These are phyloP conservation scores for Scedosporium aurantiacum DNA, from an alignment of 2,329 filamentous ascomycete genomes.

Conservation along the genomic window DNA sequence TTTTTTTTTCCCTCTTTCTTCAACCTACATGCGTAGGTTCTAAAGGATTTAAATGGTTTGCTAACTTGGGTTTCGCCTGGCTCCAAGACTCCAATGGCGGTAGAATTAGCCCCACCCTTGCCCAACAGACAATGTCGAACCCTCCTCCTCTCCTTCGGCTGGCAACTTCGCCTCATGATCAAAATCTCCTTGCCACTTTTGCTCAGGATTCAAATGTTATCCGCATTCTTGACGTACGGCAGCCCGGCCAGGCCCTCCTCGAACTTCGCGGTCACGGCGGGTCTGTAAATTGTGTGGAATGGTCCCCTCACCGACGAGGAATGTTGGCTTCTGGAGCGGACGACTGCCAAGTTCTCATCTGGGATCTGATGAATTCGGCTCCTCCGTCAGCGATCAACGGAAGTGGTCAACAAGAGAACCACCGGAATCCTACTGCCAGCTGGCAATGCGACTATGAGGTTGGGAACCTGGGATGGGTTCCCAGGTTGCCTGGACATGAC, in stretches of 20 bases:
- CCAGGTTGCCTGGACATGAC: slow-evolving; percentile 55
- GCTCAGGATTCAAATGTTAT: slow-evolving; percentile 87
- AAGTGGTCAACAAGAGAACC: slow-evolving; percentile 40
- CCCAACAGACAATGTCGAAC: slow-evolving; percentile 66
- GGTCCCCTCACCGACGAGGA: slow-evolving; percentile 79
- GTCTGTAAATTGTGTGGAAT: slow-evolving; percentile 85
- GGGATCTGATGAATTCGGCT: slow-evolving; percentile 72
- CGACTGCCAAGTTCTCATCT: slow-evolving; percentile 82
- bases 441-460: slow-evolving; percentile 86
- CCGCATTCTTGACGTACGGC: slow-evolving; percentile 88
- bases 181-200: slow-evolving; percentile 93
- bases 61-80: slow-evolving; percentile 11
- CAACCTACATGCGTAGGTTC: background rate
- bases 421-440: slow-evolving; percentile 57
- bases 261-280: slow-evolving; percentile 84
- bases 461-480: slow-evolving; percentile 75
- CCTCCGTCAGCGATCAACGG: slow-evolving; percentile 37
- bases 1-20: background rate
- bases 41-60: slow-evolving; percentile 4
- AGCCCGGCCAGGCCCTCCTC: slow-evolving; percentile 87
- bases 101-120: slow-evolving; percentile 61
- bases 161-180: slow-evolving; percentile 87
- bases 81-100: slow-evolving; percentile 42
- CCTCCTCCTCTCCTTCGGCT: slow-evolving; percentile 69
- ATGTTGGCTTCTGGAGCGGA: slow-evolving; percentile 86